These are phyloP conservation scores for Aspergillus sp. DNA, from an alignment of 2,329 filamentous ascomycete species.

Conservation along the genomic window DNA sequence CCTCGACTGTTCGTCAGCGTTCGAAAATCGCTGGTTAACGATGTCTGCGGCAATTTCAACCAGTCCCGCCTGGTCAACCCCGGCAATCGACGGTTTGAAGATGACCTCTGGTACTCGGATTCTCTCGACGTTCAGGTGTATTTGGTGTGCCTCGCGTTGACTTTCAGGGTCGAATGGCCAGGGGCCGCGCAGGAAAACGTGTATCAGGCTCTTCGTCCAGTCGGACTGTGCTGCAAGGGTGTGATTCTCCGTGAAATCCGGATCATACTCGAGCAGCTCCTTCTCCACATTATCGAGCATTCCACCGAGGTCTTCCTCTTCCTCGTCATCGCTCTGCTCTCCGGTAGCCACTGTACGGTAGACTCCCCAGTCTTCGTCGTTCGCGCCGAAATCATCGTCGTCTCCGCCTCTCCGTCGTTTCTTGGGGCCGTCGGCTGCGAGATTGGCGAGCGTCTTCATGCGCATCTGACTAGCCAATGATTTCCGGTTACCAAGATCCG, in stretches of 20 bases:
- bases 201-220: conserved; percentile 90
- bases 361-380: conserved; percentile 97
- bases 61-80: conserved; percentile 89
- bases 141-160: conserved; percentile 79
- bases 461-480: conserved; percentile 94
- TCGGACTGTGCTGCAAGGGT: conserved; percentile 91
- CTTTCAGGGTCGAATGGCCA: conserved; percentile 82
- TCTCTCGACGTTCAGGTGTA: conserved; percentile 95
- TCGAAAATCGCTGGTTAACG: conserved; percentile 75
- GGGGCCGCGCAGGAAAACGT: conserved; percentile 87
- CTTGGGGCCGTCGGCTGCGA: conserved; percentile 83
- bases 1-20: conserved; percentile 62
- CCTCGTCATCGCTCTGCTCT: conserved; percentile 78
- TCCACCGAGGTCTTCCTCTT: conserved; percentile 82
- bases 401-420: conserved; percentile 88
- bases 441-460: conserved; percentile 97
- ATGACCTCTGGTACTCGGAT: conserved; percentile 93
- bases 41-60: conserved; percentile 92
- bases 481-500: conserved; percentile 94
- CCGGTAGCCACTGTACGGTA: conserved; percentile 91
- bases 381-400: conserved; percentile 94
- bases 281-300: conserved; percentile 77
- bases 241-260: conserved; percentile 86
- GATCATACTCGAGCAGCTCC: conserved; percentile 84
- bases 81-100: conserved; percentile 90